Evolutionary conservation across 2,329 filamentous ascomycete species (phyloP), one percentile per base, ranked within the genome.

Genomic region (Acarospora socialis): DNA sequence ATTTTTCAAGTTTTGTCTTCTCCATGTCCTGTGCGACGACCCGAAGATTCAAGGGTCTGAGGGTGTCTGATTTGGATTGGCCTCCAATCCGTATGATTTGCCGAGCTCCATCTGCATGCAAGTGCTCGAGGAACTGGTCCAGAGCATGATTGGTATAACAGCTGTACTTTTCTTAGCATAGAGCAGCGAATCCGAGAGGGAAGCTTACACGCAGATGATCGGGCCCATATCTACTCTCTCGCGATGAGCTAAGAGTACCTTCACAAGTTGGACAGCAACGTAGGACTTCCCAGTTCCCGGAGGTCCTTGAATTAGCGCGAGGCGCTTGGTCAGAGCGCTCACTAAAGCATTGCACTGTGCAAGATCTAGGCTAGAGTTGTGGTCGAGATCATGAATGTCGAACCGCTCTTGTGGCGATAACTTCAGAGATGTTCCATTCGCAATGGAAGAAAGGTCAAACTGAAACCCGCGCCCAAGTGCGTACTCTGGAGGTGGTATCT

Each of bases 231-330:
- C 32, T 1, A 43, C 52, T 12, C 39, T 44, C 0, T 38, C 25
- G 18, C 50, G 55, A 33, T 53, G 50, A 3, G 39, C 36, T 12
- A 56, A 34, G 5, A 56, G 38, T 6, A 47, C 58, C 37, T 66
- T 65, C 36, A 77, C 64, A n/a, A 80, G 47, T 25, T 65, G 59
- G 2, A 71, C 60, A 3, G 74, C 75, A 0, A 66, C 60, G 40
- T 66, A 79, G 3, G 61, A 68, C 46, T 81, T 81, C 0, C 77
- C 77, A 0, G 77, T 81, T 0, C 77, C 77, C 0, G 77, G 77
- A 0, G 77, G 77, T 0, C 77, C 77, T 53, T 81, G 75, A 7
- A 80, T 75, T 4, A 80, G 55, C 1, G 70, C 65, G 6, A 78
- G 49, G 20, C 61, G 60, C 1, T 62, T 58, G 1, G 55, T 59